Base-by-base conservation (phyloP, 2,329 filamentous ascomycete species). In the Aspergillus melleus region DNA sequence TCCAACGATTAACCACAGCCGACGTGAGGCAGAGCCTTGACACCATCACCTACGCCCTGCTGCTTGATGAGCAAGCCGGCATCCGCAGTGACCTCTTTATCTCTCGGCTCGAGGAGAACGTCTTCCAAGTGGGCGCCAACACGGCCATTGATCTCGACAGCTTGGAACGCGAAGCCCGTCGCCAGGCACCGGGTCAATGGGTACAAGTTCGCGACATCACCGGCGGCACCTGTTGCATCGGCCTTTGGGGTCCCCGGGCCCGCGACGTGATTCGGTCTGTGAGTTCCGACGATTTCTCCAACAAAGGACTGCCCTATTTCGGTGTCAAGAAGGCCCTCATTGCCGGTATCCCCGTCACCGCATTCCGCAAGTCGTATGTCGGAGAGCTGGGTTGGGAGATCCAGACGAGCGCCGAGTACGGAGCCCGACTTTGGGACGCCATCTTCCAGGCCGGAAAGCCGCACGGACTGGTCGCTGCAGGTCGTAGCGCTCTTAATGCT, bases 311-410 rank as follows among this genome's bases (percentile, higher is more conserved):
- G 0, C 79, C 81, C 0, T 83, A 84, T 57, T 80, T 84, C 61
- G 74, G 76, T 0, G 77, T 80, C 50, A 85, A 83, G 72, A 75
- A 73, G 19, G 77, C 79, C 0, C 77, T 70, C 58, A 78, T 88
- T 52, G 77, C 75, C 8, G 83, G 85, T 0, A 79, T 88, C 14
- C 86, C 86, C 0, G 84, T 86, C 2, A 82, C 77, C 0, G 79
- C 78, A 0, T 80, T 86, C 66, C 79, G 84, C 2, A 77, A 86
- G 42, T 88, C 86, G 0, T 86, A 84, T 54, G 83, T 88, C 4
- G 86, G 86, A 6, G 86, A 88, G 64, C 73, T 79, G 0, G 86
- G 86, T 1, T 88, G 85, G 84, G 86, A 88, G 67, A 80, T 88
- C 20, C 84, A 86, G 60, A 80, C 85, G 1, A 86, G 78, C 36